phyloP scores from a whole-genome alignment of 202 grass and related monocot species.

The Carex arenaria region DNA sequence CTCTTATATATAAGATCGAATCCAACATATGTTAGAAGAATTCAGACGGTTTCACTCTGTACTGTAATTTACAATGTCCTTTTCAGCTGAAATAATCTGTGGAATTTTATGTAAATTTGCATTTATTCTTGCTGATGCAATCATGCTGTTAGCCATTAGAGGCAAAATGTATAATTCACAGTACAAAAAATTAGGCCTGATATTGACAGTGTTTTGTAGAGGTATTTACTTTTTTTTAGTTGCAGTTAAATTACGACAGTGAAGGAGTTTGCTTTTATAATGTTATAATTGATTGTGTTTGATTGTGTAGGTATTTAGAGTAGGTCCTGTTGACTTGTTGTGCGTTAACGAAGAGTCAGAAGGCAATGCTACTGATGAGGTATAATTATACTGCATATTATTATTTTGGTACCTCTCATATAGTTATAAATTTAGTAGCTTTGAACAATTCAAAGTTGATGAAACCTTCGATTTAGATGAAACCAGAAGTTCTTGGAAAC shows the following conservation, averaged over 20 bases:
- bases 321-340: conserved; percentile 57
- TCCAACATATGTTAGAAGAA: not conserved
- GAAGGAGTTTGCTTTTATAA: not conserved
- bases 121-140: not conserved
- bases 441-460: not conserved
- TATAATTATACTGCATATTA: conserved; percentile 9
- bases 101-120: not conserved
- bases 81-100: not conserved
- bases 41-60: not conserved
- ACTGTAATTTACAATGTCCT: not conserved
- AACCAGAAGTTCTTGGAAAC: not conserved
- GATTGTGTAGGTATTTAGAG: conserved; percentile 57
- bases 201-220: not conserved
- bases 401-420: not conserved
- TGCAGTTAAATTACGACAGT: not conserved
- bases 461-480: not conserved
- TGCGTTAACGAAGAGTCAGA: conserved; percentile 56
- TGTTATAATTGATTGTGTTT: conserved; percentile 13
- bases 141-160: not conserved
- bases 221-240: not conserved
- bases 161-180: not conserved
- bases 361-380: conserved; percentile 46
- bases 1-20: not conserved
- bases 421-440: not conserved
- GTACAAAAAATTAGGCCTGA: not conserved